phyloP scores from a whole-genome alignment of 257 asterid species.

The Fraxinus excelsior region DNA sequence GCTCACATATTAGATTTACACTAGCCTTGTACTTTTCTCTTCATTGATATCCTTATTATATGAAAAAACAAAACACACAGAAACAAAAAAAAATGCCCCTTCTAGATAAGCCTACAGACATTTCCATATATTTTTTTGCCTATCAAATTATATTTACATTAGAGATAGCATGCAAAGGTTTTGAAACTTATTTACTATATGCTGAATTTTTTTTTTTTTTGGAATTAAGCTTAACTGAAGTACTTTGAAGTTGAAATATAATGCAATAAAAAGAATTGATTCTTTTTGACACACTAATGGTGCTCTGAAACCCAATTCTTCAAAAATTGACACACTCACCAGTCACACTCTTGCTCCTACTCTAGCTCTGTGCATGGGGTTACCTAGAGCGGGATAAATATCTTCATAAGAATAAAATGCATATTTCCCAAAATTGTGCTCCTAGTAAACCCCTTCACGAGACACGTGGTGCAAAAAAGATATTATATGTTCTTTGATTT shows the following conservation, averaged over 20 bases:
- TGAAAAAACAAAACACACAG: neutral
- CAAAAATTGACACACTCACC: neutral
- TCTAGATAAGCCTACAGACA: neutral
- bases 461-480: constrained; percentile 15
- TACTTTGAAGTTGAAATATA: neutral
- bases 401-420: constrained; percentile 5
- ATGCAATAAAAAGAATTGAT: too few relatives aligned
- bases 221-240: neutral
- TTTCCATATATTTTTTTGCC: neutral
- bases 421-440: neutral
- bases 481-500: constrained; percentile 24
- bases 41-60: neutral
- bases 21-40: neutral
- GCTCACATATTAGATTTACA: neutral
- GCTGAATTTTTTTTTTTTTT: neutral
- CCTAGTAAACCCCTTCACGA: constrained; percentile 9
- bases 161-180: neutral
- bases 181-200: neutral
- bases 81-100: neutral
- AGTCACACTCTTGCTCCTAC: neutral
- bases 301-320: neutral
- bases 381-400: neutral
- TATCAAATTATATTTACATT: neutral
- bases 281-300: neutral
- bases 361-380: neutral